phyloP scores from a whole-genome alignment of 2,329 filamentous ascomycete species.

The Cladosporium velox region DNA sequence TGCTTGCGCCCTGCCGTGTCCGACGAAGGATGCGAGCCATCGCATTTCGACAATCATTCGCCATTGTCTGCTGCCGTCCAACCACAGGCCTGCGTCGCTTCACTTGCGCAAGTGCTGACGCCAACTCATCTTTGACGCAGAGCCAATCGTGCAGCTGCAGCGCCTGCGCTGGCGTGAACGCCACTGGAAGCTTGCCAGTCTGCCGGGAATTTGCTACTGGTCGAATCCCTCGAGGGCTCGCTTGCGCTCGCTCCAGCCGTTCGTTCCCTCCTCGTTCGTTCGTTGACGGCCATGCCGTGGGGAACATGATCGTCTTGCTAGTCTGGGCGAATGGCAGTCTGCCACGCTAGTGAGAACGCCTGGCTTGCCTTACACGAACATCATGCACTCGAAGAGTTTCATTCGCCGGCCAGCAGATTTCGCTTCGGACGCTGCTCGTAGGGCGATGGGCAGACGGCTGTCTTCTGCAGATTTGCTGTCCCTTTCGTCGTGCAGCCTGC shows the following conservation, averaged over 20 bases:
- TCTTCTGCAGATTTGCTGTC: not conserved
- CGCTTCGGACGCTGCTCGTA: constrained; percentile 6
- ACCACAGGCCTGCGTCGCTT: not conserved
- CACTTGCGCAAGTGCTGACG: constrained; percentile 18
- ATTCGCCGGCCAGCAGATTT: constrained; percentile 15
- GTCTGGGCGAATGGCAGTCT: constrained; percentile 1
- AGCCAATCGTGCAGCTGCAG: constrained; percentile 16
- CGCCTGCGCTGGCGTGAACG: constrained; percentile 10
- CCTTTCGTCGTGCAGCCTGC: not conserved
- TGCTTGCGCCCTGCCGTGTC: not conserved
- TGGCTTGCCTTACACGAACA: not conserved
- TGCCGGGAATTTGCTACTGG: not conserved
- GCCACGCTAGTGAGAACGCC: constrained; percentile 14
- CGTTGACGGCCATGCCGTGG: not conserved
- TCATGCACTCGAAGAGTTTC: constrained; percentile 1
- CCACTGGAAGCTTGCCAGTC: constrained; percentile 15
- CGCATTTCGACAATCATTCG: constrained; percentile 1
- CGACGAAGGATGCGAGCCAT: not conserved
- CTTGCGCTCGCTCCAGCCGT: constrained; percentile 16
- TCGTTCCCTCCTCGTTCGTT: not conserved
- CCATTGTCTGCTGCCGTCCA: constrained; percentile 2
- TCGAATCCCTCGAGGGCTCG: not conserved
- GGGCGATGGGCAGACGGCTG: not conserved
- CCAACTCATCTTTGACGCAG: constrained; percentile 8
- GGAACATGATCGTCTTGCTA: not conserved